Conservation (phyloP, 768 basidiomycete species). For the Tricholoma flavovirens region DNA sequence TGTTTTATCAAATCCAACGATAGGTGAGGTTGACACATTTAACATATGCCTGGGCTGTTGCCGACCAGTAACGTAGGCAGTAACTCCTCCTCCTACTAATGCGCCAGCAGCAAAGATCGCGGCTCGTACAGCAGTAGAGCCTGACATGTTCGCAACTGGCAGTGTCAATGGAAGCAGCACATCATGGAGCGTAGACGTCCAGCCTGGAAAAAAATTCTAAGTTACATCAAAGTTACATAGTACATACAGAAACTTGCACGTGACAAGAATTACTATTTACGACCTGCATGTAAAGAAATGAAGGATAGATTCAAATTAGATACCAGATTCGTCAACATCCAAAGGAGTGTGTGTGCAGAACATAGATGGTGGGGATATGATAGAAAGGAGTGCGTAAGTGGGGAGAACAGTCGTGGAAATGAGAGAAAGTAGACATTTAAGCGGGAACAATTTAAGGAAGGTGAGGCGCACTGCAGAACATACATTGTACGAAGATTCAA, state of each 20-base stretch:
- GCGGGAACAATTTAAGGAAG: constrained; percentile 23
- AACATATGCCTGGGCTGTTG: constrained; percentile 9
- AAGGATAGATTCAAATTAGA: constrained; percentile 9
- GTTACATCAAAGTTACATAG: too few relatives aligned
- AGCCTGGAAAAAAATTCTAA: background rate
- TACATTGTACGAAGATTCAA: constrained; percentile 19
- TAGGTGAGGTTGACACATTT: constrained; percentile 21
- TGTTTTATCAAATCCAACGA: constrained; percentile 40
- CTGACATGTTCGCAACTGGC: constrained; percentile 19
- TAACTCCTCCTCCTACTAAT: constrained; percentile 71
- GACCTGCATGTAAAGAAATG: background rate
- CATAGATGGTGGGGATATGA: constrained; percentile 33
- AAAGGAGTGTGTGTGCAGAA: constrained; percentile 14
- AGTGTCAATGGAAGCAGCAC: background rate
- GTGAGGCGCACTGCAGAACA: constrained; percentile 27
- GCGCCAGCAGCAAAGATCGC: constrained; percentile 83
- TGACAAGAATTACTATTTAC: background rate
- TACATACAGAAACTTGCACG: background rate
- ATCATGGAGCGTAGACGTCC: too few relatives aligned
- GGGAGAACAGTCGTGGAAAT: constrained; percentile 24
- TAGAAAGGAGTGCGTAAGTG: constrained; percentile 20
- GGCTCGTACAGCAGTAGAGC: constrained; percentile 47
- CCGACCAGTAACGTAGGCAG: constrained; percentile 39
- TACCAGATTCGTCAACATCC: constrained; percentile 16
- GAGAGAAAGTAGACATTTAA: constrained; percentile 23